Conservation (phyloP, 495 filamentous ascomycete genomes). For the Daldinia concentrica region DNA sequence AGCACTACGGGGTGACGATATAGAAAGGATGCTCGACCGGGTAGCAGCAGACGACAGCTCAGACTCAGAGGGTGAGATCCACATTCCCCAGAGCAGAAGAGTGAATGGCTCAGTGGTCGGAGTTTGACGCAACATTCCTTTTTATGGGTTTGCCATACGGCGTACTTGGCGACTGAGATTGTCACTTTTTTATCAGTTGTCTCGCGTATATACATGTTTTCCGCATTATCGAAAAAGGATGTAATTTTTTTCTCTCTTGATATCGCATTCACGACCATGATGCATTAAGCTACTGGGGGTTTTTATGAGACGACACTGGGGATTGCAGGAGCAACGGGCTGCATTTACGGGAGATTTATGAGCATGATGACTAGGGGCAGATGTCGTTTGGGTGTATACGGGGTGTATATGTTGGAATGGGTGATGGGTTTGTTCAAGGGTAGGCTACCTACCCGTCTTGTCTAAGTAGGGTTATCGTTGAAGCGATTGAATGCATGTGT, state of each 20-base stretch:
- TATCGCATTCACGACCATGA: slow-evolving; percentile 37
- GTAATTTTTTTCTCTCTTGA: slow-evolving; percentile 22
- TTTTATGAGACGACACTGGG: slow-evolving; percentile 35
- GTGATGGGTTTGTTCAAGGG: slow-evolving; percentile 10
- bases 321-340: slow-evolving; percentile 31
- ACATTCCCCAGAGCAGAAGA: slow-evolving; percentile 48
- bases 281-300: slow-evolving; percentile 30
- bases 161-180: slow-evolving; percentile 10
- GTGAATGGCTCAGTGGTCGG: slow-evolving; percentile 41
- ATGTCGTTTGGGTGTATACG: slow-evolving; percentile 33
- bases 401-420: slow-evolving; percentile 32
- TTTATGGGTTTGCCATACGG: background rate
- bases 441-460: slow-evolving; percentile 1
- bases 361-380: slow-evolving; percentile 36
- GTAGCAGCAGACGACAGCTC: slow-evolving; percentile 55
- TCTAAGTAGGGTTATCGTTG: slow-evolving; percentile 7
- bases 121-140: slow-evolving; percentile 12
- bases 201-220: slow-evolving; percentile 20
- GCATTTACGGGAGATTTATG: slow-evolving; percentile 42
- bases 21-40: slow-evolving; percentile 59
- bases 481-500: slow-evolving; percentile 28
- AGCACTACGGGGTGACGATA: slow-evolving; percentile 53
- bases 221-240: slow-evolving; percentile 12
- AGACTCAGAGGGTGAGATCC: slow-evolving; percentile 61
- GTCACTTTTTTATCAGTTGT: slow-evolving; percentile 12